Evolutionary conservation across 345 rosid species (phyloP), one percentile per base, ranked within the genome.

Genomic region (Cochlearia excelsa): DNA sequence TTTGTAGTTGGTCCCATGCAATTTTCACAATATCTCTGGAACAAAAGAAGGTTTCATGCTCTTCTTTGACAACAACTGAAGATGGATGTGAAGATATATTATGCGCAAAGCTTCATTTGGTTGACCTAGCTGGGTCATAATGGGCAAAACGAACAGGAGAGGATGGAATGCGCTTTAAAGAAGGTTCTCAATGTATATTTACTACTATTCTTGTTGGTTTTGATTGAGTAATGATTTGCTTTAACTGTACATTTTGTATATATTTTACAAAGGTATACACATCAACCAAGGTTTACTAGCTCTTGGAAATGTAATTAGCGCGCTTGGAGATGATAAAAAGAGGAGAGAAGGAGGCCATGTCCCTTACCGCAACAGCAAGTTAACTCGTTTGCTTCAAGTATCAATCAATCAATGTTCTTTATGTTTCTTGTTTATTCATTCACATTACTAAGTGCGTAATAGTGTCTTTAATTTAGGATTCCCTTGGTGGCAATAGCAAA

Each of bases 301-400:
- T 35, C 87, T 93, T 54, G 99, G 99, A 37, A 93, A 89, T 70
- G 96, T 93, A 26, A 93, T 93, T 40, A 93, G 99, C 74, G 95
- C 97, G 27, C 69, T 93, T 57, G 99, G 99, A 42, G 99, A 93
- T 70, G 97, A 93, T 49, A 89, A 78, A 75, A 89, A 85, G 79
- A 77, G 97, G 49, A 93, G 80, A 76, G 97, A 93, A 78, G 99
- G 99, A 27, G 97, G 94, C 30, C 97, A 89, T 30, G 85, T 89
- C 51, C 99, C 99, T 23, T 93, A 89, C 37, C 96, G 99, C 42
- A 97, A 94, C 65, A 94, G 97, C 97, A 94, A 94, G 81, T 72
- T 94, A 82, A 94, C 99, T 42, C 94, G 99, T 47, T 80, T 94
- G 78, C 75, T 94, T 29, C 97, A 90, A 95, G 99, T 69, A 78